Evolutionary conservation across 2,329 filamentous ascomycete genomes (phyloP).

Genomic region (Phialophora expanda): DNA sequence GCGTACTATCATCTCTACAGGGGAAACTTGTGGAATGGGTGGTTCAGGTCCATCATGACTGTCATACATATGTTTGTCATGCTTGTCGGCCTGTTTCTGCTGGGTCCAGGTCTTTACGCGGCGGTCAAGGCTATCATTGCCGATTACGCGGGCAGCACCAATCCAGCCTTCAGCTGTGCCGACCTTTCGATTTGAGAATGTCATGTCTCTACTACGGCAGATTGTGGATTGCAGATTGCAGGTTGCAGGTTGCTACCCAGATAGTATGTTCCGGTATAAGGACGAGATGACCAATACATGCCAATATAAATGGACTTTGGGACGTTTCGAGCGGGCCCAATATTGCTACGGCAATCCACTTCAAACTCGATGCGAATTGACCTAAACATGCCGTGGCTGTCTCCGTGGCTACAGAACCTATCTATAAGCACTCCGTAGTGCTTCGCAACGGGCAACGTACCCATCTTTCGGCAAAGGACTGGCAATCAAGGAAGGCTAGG

Average conservation of each 20-base stretch:
- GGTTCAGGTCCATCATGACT: conserved; percentile 49
- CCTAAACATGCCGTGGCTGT: neutral
- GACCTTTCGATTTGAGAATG: conserved; percentile 52
- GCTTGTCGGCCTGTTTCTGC: conserved; percentile 54
- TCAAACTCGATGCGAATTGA: neutral
- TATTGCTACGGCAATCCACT: neutral
- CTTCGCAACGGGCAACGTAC: too few relatives aligned
- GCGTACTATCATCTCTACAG: conserved; percentile 56
- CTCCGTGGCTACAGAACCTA: too few relatives aligned
- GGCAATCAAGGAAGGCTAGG: too few relatives aligned
- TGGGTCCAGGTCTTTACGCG: conserved; percentile 60
- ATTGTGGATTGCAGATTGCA: neutral
- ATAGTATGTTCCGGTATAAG: neutral
- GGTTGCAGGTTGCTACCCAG: neutral
- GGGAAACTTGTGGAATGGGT: conserved; percentile 47
- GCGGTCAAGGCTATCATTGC: conserved; percentile 59
- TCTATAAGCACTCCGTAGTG: too few relatives aligned
- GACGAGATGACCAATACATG: neutral
- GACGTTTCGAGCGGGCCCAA: neutral
- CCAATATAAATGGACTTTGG: neutral
- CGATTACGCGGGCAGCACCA: conserved; percentile 53
- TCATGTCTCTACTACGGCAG: neutral
- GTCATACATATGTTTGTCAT: conserved; percentile 55
- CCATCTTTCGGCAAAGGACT: too few relatives aligned
- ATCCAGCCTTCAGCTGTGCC: conserved; percentile 57